A percentile compares a stretch with the other conserved stretches of the same genome.
phyloP scores from a whole-genome alignment of 2,329 filamentous ascomycete genomes.

The Colletotrichum sp. region DNA sequence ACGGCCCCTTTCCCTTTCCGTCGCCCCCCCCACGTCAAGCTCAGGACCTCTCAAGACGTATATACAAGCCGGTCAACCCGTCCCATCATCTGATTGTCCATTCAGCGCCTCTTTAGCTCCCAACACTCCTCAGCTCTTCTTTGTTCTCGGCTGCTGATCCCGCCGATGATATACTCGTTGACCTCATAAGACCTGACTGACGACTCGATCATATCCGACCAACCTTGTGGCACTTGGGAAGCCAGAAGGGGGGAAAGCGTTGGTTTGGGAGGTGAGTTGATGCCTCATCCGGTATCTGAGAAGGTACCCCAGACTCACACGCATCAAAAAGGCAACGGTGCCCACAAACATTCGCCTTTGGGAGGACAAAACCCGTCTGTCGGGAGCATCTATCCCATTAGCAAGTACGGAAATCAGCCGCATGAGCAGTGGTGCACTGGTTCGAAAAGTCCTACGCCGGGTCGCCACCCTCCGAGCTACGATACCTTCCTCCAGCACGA shows the following conservation, averaged over 20 bases:
- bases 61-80: background rate
- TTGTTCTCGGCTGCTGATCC: slow-evolving; percentile 12
- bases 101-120: background rate
- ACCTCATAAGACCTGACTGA: background rate
- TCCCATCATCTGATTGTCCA: background rate
- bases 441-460: background rate
- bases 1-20: slow-evolving; percentile 12
- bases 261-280: background rate
- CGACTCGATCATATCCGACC: background rate
- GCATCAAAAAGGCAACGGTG: background rate
- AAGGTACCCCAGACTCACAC: background rate
- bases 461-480: background rate
- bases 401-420: background rate
- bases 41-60: background rate
- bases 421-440: background rate
- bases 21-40: background rate
- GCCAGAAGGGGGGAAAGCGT: background rate
- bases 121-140: background rate
- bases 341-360: background rate
- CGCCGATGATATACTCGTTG: slow-evolving; percentile 10
- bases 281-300: background rate
- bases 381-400: background rate
- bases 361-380: background rate
- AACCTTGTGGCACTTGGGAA: background rate
- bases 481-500: background rate